Conservation (phyloP, 164 flowering plant genomes). For the Vitis cinerea region DNA sequence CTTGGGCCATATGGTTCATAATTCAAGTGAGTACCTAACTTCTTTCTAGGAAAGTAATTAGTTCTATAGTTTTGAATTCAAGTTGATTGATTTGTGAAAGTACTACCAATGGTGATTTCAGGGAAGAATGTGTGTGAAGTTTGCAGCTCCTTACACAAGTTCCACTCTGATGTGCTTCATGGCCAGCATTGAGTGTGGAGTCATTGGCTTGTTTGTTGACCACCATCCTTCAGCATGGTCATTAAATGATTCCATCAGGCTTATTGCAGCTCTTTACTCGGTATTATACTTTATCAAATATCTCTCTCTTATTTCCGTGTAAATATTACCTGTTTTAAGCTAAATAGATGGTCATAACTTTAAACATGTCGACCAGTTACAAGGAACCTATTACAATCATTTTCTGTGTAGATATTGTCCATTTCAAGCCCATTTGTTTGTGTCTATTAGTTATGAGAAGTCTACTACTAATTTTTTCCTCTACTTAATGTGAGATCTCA, state of each 20-base stretch:
- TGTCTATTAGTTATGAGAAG: no score
- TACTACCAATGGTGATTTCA: constrained; percentile 7
- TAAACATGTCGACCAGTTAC: no score
- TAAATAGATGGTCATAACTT: no score
- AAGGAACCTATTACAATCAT: no score
- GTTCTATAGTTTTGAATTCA: no score
- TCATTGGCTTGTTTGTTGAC: constrained; percentile 14
- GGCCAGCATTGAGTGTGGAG: constrained; percentile 29
- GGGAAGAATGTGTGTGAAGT: constrained; percentile 26
- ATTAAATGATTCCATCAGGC: constrained; percentile 17
- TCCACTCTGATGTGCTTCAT: constrained; percentile 25
- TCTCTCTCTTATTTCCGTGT: no score
- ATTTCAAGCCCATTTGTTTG: no score
- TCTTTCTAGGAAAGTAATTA: not conserved
- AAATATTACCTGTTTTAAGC: no score
- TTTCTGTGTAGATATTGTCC: no score
- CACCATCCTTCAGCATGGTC: constrained; percentile 31
- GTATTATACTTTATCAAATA: constrained; percentile 6
- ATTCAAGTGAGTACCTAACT: constrained; percentile 44
- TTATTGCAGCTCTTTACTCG: constrained; percentile 29
- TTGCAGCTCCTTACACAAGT: constrained; percentile 38
- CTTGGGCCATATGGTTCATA: constrained; percentile 75
- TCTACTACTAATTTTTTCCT: no score
- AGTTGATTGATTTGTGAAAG: not conserved
- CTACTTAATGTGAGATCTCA: no score